Evolutionary conservation across 75 land plant species (phyloP), one percentile per base, ranked within the genome.

Genomic region (Larix kaempferi): DNA sequence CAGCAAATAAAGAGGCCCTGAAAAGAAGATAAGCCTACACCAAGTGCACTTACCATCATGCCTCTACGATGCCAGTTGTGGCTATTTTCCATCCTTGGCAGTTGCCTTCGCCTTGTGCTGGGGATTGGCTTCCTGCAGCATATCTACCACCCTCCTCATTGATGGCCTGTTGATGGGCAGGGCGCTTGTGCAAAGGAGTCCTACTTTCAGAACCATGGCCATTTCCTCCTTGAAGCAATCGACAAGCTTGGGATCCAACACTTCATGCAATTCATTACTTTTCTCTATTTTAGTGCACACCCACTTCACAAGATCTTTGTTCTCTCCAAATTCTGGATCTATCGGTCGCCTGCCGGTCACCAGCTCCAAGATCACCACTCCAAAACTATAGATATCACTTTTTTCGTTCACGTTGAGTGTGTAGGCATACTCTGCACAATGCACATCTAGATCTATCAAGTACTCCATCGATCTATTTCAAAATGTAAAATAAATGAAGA

Each of bases 81-180:
- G 54, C 54, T 49, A 8, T 49, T 49, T 49, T 49, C 54, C 54
- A 49, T 49, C 0, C 54, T 49, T 49, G 54, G 54, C 54, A 49
- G 7, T 61, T 6, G 59, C 10, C 74, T 78, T 82, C 71, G 75
- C 12, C 49, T 55, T 79, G 56, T 77, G 80, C 59, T 75, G 77
- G 16, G 77, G 74, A 14, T 81, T 73, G 15, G 85, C 84, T 74
- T 91, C 93, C 75, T 73, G 86, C 79, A 93, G 75, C 87, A 93
- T 76, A 78, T 90, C 88, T 62, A 93, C 95, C 27, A 91, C 93
- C 61, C 90, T 80, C 71, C 93, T 78, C 95, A 93, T 93, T 29
- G 95, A 71, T 1, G 95, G 95, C 56, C 95, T 84, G 81, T 86
- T 88, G 57, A 88, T 84, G 10, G 95, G 95, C 0, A 90, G 88